A percentile compares a stretch with the other conserved stretches of the same genome.
phyloP scores from a whole-genome alignment of 176 grass and related monocot species.

The Tuctoria greenei region DNA sequence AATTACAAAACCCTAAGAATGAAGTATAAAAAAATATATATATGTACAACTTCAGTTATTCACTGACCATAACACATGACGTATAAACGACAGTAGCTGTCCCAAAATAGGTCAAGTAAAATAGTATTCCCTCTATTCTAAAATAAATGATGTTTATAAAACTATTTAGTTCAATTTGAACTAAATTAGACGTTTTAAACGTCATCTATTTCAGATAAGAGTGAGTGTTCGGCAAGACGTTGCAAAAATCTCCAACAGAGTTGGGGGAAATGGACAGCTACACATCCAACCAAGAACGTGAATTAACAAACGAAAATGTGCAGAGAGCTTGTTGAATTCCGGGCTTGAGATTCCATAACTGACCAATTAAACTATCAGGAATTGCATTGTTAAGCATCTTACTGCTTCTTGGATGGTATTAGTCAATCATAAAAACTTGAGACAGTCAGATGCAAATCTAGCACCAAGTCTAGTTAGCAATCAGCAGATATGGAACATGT shows the following conservation, averaged over 20 bases:
- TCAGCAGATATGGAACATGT: slow-evolving; percentile 22
- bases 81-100: background rate
- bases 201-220: too few relatives aligned
- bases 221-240: background rate
- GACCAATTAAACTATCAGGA: background rate
- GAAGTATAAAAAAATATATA: background rate
- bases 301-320: background rate
- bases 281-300: background rate
- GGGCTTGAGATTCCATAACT: background rate
- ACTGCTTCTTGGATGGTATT: background rate
- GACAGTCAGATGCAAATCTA: slow-evolving; percentile 20
- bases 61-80: background rate
- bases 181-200: too few relatives aligned
- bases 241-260: background rate
- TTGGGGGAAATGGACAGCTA: background rate
- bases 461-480: slow-evolving; percentile 27
- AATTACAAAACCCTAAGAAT: background rate
- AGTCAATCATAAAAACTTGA: background rate
- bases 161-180: too few relatives aligned
- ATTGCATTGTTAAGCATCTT: background rate
- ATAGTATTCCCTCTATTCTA: too few relatives aligned
- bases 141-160: too few relatives aligned
- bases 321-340: background rate
- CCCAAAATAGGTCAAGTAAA: background rate
- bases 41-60: background rate